Base-by-base conservation (phyloP, 768 basidiomycete genomes). In the Amanita subjunquillea region DNA sequence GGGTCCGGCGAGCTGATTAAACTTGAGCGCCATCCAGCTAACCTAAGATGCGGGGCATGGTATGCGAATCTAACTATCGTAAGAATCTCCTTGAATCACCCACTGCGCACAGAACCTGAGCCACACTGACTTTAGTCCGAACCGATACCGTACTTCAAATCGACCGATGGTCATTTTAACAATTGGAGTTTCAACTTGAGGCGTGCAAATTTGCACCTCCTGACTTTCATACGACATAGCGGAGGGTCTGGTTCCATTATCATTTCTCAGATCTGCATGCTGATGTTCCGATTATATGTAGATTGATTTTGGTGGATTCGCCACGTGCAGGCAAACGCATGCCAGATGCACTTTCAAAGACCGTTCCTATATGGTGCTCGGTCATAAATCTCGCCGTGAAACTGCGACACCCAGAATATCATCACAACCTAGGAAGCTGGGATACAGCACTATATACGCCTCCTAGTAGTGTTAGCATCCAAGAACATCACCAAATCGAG, bases 11-110 rank as follows among this genome's bases (percentile, higher is more conserved):
- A 44, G 9, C 15, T 29, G 34, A 45, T 9, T 41, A 23, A 44
- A 41, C 17, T 17, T 4, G 30, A 54, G 8, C 3, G 34, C 12
- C 4, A 32, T 32, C 34, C 61, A 88, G 91, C 95, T 3, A 98
- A 98, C 64, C 76, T 93, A 61, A 80, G 95, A 22, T 96, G 93
- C 60, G 95, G 95, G 3, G 85, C 85, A 6, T 98, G 94, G 94
- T 97, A 96, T 64, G 80, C 85, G 5, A 76, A 91, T 59, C 88
- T 91, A 17, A 54, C 59, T 6, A 75, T 83, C 52, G 83, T 82
- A 61, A 60, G 75, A 13, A 25, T 13, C 15, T 3, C 40, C n/a
- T 59, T 6, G 1, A 1, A 9, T 34, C 12, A 22, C 49, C 40
- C 22, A 10, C 23, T 22, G 32, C n/a, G 29, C 51, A 54, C 50